Conservation (phyloP, 2,329 filamentous ascomycete species). For the Didymella segeticola region DNA sequence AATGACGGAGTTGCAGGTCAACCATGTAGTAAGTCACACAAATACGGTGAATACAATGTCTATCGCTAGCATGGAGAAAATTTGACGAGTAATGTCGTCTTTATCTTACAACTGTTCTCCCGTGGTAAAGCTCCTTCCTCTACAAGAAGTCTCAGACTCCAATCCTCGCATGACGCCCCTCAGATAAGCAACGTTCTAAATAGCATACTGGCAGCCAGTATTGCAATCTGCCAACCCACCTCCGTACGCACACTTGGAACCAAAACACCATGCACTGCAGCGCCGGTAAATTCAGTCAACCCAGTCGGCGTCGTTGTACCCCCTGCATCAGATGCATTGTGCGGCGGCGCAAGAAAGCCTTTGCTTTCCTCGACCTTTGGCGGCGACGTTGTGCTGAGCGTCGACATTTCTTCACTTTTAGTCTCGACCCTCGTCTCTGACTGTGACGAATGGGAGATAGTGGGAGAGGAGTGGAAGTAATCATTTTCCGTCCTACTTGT, state of each 20-base stretch:
- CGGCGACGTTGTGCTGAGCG: not conserved
- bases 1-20: too few species aligned
- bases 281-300: conserved; percentile 2
- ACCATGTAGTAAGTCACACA: too few species aligned
- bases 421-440: not conserved
- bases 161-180: not conserved
- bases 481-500: not conserved
- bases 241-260: not conserved
- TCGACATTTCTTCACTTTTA: not conserved
- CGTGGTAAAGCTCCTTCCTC: too few species aligned
- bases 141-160: too few species aligned
- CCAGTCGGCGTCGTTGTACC: not conserved
- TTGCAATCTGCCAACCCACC: not conserved
- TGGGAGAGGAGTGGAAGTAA: not conserved
- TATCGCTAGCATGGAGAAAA: too few species aligned
- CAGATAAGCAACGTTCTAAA: not conserved
- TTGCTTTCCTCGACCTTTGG: conserved; percentile 4
- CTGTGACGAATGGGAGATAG: not conserved
- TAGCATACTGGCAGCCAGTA: not conserved
- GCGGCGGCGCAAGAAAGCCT: conserved; percentile 7
- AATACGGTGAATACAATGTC: too few species aligned
- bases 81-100: too few species aligned
- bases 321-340: not conserved
- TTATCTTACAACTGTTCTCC: too few species aligned
- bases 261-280: not conserved